phyloP scores from a whole-genome alignment of 2,329 filamentous ascomycete species.

The Clonostachys chloroleuca region DNA sequence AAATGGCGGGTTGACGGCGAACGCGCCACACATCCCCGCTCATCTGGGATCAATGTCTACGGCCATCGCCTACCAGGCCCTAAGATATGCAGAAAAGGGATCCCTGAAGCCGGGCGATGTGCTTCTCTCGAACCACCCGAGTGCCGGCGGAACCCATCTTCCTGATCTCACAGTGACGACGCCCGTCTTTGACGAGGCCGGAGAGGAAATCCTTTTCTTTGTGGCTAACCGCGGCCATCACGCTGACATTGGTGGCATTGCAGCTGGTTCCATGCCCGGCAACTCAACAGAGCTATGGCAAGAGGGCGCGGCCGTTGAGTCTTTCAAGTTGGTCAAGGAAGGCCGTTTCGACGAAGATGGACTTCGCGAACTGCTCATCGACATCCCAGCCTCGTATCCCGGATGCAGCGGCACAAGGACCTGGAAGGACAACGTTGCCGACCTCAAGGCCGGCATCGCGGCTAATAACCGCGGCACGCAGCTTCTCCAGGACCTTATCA shows the following conservation, averaged over 20 bases:
- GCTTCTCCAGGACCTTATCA: conserved; percentile 68
- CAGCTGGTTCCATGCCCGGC: conserved; percentile 73
- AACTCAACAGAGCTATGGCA: conserved; percentile 57
- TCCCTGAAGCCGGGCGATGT: conserved; percentile 74
- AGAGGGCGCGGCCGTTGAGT: conserved; percentile 53
- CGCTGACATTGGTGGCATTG: conserved; percentile 48
- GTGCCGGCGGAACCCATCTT: conserved; percentile 37
- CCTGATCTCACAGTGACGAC: conserved; percentile 18
- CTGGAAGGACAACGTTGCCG: conserved; percentile 77
- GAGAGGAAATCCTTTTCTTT: conserved; percentile 22
- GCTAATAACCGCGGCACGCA: conserved; percentile 82
- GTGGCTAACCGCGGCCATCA: conserved; percentile 24
- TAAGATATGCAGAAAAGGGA: no score
- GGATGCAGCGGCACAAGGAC: conserved; percentile 57
- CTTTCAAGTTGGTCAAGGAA: conserved; percentile 18
- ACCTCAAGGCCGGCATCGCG: conserved; percentile 80
- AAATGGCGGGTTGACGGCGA: conserved; percentile 67
- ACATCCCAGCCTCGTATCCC: no score
- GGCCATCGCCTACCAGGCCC: conserved; percentile 66
- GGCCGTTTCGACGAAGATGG: conserved; percentile 36
- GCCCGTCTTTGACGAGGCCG: conserved; percentile 17
- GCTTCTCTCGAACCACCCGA: conserved; percentile 57
- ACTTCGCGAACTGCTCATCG: no score
- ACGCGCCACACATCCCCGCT: conserved; percentile 71
- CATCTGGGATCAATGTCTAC: conserved; percentile 80